Conservation (phyloP, 805 yeast species). For the Debaryomyces castellii region DNA sequence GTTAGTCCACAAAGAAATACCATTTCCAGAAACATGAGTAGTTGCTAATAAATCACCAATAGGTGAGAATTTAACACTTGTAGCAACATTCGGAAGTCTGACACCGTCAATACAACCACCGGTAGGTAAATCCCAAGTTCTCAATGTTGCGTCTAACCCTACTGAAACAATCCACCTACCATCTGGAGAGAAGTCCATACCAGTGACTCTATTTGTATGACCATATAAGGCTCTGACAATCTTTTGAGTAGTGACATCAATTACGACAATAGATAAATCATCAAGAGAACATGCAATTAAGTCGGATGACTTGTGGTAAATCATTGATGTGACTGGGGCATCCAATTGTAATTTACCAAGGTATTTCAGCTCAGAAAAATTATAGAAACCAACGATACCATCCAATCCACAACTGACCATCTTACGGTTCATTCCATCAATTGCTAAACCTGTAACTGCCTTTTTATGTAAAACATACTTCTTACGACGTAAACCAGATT, state of each 20-base stretch:
- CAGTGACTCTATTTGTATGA: slow-evolving; percentile 83
- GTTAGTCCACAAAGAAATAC: slow-evolving; percentile 91
- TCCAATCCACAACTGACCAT: slow-evolving; percentile 89
- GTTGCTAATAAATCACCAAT: slow-evolving; percentile 90
- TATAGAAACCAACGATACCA: slow-evolving; percentile 84
- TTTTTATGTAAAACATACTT: slow-evolving; percentile 69
- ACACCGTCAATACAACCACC: slow-evolving; percentile 97
- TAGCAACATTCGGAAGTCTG: slow-evolving; percentile 72
- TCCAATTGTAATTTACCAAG: slow-evolving; percentile 66
- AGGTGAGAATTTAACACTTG: slow-evolving; percentile 78
- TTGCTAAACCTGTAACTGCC: slow-evolving; percentile 82
- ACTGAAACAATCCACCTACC: slow-evolving; percentile 93
- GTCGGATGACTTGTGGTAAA: slow-evolving; percentile 80
- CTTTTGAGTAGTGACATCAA: slow-evolving; percentile 78
- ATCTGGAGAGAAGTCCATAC: slow-evolving; percentile 87
- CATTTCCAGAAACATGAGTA: slow-evolving; percentile 85
- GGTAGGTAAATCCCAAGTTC: slow-evolving; percentile 97
- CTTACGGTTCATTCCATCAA: slow-evolving; percentile 87
- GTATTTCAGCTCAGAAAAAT: slow-evolving; percentile 69
- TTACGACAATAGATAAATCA: slow-evolving; percentile 76
- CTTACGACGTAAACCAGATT: slow-evolving; percentile 82
- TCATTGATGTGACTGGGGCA: slow-evolving; percentile 75
- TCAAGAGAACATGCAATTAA: slow-evolving; percentile 83
- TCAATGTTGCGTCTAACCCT: slow-evolving; percentile 78
- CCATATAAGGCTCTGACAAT: slow-evolving; percentile 88